phyloP scores from a whole-genome alignment of 331 rosid species.

The Rhamnella rubrinervis region DNA sequence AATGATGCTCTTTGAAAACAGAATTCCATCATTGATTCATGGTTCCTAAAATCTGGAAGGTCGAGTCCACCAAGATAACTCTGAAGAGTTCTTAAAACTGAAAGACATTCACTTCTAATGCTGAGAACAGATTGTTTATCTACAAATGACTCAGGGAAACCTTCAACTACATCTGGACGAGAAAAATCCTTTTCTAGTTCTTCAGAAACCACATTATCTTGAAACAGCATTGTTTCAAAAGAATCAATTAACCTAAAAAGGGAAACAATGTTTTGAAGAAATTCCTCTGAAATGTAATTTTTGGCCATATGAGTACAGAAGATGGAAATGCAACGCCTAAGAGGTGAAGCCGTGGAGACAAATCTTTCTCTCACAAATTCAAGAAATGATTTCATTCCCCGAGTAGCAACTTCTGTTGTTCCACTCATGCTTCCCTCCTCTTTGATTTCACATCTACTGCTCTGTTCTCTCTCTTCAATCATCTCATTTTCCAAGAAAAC shows the following conservation, averaged over 20 bases:
- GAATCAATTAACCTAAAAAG: conserved; percentile 33
- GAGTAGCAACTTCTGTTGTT: conserved; percentile 11
- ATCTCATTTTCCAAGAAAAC: conserved; percentile 44
- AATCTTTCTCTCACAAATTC: conserved; percentile 50
- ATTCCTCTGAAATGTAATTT: conserved; percentile 35
- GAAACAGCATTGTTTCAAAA: conserved; percentile 36
- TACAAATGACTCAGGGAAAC: conserved; percentile 1
- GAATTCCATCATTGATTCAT: conserved; percentile 32
- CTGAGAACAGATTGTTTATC: conserved; percentile 12
- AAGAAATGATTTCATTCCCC: conserved; percentile 45
- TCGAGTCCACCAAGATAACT: conserved; percentile 38
- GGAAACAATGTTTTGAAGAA: conserved; percentile 26
- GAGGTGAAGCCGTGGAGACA: conserved; percentile 21
- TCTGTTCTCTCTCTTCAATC: conserved; percentile 27
- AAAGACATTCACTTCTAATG: conserved; percentile 44
- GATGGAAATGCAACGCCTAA: conserved; percentile 34
- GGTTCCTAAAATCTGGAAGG: conserved; percentile 29
- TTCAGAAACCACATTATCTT: conserved; percentile 29
- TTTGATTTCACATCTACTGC: not conserved
- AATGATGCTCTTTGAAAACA: conserved; percentile 62
- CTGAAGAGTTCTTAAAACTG: conserved; percentile 34
- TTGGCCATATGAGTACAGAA: conserved; percentile 53
- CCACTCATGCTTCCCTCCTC: conserved; percentile 7
- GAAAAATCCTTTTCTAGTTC: conserved; percentile 48
- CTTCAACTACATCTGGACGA: conserved; percentile 5